Base-by-base conservation (phyloP, 179 eudicot species). In the Silene coronaria region DNA sequence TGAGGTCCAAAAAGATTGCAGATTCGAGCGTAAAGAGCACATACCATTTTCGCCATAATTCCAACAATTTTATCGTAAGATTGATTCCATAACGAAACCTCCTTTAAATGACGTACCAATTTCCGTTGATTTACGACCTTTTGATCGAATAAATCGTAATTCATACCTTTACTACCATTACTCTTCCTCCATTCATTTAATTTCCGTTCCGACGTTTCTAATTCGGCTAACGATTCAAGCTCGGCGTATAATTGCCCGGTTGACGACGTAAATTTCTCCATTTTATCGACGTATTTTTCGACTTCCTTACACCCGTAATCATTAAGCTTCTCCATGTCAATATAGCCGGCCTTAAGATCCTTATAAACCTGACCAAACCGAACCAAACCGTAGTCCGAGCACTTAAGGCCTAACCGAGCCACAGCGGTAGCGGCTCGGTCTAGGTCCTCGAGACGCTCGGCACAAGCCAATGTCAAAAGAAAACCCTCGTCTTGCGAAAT, bases 361-460 rank as follows among this genome's bases (percentile, higher is more conserved):
- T 75, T 61, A 76, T 86, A 91, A 0, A 87, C 79, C 2, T 85
- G 73, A 7, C 82, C 87, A 67, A 93, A 89, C 4, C 85, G 64
- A 2, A 78, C 67, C 17, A 93, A 79, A 24, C 81, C 87, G 24
- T 73, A 76, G 24, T 88, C 90, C 0, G 84, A 61, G 77, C 97
- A 91, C 64, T 83, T 87, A 1, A 69, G 74, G 16, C 96, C 96
- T 0, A 91, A 66, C 0, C 92, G 77, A 0, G 90, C 73, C 6
- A 93, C 90, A 5, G 82, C 81, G 1, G 6, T n/a, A 0, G 97
- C 97, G 2, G 86, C 87, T 4, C 75, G 85, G 30, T 91, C 98
- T 14, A 93, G 86, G 30, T 91, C 96, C 76, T 91, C 98, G n/a
- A 94, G 88, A 58, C 81, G 80, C 81, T 94, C 98, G 0, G 97